Percentiles rank a stretch among this genome's conserved stretches.
These are phyloP conservation scores for Fraxinus xanthoxyloides DNA, from an alignment of 305 asterid genomes.

Conservation along the genomic window DNA sequence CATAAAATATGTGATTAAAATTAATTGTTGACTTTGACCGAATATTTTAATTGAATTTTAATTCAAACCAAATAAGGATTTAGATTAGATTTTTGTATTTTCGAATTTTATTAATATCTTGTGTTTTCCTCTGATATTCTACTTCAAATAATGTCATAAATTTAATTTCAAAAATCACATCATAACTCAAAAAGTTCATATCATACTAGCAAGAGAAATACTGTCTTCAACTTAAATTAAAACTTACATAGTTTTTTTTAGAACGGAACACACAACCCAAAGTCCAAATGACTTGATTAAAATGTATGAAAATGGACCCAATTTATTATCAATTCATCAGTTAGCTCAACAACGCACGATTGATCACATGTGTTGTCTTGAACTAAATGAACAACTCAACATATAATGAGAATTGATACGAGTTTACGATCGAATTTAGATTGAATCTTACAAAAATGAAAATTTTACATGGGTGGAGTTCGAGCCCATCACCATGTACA, in stretches of 20 bases:
- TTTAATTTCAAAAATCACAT: not conserved
- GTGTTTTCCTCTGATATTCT: not conserved
- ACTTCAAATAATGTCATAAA: not conserved
- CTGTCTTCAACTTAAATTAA: not conserved
- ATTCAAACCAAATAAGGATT: too few species aligned
- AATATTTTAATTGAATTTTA: too few species aligned
- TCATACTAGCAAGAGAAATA: not conserved
- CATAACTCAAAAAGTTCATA: not conserved
- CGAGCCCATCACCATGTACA: not conserved
- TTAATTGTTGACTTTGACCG: too few species aligned
- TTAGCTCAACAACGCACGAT: too few species aligned
- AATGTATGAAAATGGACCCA: too few species aligned
- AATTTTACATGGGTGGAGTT: not conserved
- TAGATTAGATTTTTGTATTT: not conserved
- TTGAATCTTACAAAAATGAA: not conserved
- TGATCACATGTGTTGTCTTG: too few species aligned
- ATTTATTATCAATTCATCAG: too few species aligned
- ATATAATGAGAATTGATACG: too few species aligned
- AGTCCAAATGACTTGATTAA: too few species aligned
- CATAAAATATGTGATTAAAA: too few species aligned
- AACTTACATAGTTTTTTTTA: not conserved
- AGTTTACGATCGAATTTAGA: not conserved
- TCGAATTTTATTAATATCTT: not conserved
- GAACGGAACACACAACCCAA: not conserved
- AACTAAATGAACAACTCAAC: not conserved